A percentile compares a stretch with the other conserved stretches of the same genome.
Conservation (phyloP, 371 early-diverging fungal genomes). For the Capniomyces stellatus region DNA sequence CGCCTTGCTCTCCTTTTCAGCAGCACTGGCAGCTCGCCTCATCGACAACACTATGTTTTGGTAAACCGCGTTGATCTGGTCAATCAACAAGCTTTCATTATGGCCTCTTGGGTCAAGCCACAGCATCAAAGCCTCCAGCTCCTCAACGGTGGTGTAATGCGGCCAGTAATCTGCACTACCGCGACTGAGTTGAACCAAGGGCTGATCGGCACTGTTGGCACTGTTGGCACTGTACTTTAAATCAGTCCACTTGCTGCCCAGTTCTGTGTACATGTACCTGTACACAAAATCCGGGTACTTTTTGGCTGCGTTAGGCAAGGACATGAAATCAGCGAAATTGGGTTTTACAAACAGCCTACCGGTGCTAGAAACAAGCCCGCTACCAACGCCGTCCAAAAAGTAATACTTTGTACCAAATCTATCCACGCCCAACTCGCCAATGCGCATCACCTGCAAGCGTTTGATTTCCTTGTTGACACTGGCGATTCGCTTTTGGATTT, state of each 20-base stretch:
- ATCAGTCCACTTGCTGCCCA: constrained; percentile 21
- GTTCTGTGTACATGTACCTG: constrained; percentile 10
- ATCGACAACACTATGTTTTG: background rate
- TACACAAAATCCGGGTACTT: constrained; percentile 12
- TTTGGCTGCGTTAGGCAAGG: background rate
- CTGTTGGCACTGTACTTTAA: constrained; percentile 16
- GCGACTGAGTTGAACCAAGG: constrained; percentile 17
- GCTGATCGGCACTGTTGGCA: constrained; percentile 16
- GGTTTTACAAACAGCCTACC: constrained; percentile 44
- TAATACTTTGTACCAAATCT: constrained; percentile 69
- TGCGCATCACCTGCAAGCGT: constrained; percentile 38
- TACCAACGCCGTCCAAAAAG: constrained; percentile 60
- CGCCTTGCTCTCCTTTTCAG: background rate
- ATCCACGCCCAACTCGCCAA: constrained; percentile 63
- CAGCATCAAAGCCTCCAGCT: constrained; percentile 37
- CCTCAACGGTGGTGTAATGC: constrained; percentile 37
- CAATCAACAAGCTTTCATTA: constrained; percentile 39
- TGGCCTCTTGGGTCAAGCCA: constrained; percentile 65
- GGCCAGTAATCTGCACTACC: constrained; percentile 29
- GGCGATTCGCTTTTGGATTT: constrained; percentile 16
- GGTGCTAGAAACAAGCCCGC: constrained; percentile 34
- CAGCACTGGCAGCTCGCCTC: background rate
- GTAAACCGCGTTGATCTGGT: constrained; percentile 25
- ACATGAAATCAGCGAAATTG: background rate
- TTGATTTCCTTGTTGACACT: constrained; percentile 45